Evolutionary conservation across 768 basidiomycete genomes (phyloP).

Genomic region (Suillus subaureus): DNA sequence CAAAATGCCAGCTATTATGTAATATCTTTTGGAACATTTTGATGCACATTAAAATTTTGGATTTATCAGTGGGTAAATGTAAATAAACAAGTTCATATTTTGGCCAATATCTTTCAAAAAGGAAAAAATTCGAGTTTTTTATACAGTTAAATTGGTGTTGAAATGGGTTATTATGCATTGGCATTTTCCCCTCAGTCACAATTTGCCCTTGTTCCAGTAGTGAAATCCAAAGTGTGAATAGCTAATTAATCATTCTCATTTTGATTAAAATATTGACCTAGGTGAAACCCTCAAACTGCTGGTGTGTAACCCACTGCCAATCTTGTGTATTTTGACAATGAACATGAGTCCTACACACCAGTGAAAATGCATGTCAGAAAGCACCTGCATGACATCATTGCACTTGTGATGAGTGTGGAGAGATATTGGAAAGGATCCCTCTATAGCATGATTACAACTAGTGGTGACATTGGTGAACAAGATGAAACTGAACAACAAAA

Average conservation of each 20-base stretch:
- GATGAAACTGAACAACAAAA: no score
- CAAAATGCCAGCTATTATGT: background rate
- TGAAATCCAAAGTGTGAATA: background rate
- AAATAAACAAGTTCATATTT: background rate
- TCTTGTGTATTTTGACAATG: no score
- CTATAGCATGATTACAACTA: no score
- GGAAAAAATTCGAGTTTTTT: no score
- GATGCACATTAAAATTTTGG: background rate
- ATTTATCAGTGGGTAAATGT: background rate
- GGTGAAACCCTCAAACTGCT: no score
- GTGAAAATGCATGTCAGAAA: no score
- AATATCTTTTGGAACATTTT: slow-evolving; percentile 1
- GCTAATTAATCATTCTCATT: background rate
- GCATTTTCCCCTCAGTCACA: background rate
- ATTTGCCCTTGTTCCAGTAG: background rate
- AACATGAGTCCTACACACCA: no score
- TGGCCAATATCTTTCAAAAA: background rate
- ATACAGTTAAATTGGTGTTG: background rate
- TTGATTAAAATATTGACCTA: background rate
- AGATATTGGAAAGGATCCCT: no score
- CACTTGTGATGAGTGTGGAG: no score
- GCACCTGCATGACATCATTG: no score
- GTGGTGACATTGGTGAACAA: no score
- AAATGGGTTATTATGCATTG: background rate
- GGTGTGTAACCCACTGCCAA: no score